Base-by-base conservation (phyloP, 1,284 basidiomycete species). In the Filobasidium uniguttulatum region DNA sequence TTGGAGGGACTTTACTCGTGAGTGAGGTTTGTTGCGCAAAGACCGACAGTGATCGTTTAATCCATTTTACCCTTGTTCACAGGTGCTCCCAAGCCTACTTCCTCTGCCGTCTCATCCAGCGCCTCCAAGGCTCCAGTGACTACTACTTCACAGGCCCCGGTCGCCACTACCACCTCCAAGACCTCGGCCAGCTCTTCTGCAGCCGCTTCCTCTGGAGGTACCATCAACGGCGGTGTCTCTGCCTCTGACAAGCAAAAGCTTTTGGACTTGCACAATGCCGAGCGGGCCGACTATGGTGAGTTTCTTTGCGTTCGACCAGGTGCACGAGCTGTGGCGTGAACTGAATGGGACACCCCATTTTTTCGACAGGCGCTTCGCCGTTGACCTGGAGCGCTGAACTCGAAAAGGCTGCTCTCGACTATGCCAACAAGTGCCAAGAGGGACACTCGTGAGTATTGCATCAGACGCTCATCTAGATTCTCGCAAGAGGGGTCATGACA, bases 231-330 rank as follows among this genome's bases (percentile, higher is more conserved):
- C 14, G 5, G 7, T 9, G n/a, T 56, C 63, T 46, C 45, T 62
- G 5, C 44, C 6, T 34, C 43, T 2, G 49, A 51, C 37, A 41
- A 40, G 29, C 44, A 46, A 25, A 17, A 34, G 25, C 37, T 46
- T 34, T 40, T 51, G 35, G 35, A 34, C 20, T 34, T 38, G 23
- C 49, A 51, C 49, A 51, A 51, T 20, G 44, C 34, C 14, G 43
- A 44, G 35, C 49, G 49, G 34, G 49, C 49, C 29, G 44, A 51
- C 22, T 51, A 51, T 33, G 48, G 48, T 50, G 17, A 45, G 43
- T 36, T 4, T 8, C 20, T 44, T 34, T 14, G 31, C 9, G 31
- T 31, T 12, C 25, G 8, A 15, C 8, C 4, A 4, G 5, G 5
- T 17, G 2, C 5, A 30, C 10, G 6, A 9, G 15, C 4, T 9